A percentile compares a stretch with the other conserved stretches of the same genome.
Conservation (phyloP, 306 rosid genomes). For the Cucumis hystrix region DNA sequence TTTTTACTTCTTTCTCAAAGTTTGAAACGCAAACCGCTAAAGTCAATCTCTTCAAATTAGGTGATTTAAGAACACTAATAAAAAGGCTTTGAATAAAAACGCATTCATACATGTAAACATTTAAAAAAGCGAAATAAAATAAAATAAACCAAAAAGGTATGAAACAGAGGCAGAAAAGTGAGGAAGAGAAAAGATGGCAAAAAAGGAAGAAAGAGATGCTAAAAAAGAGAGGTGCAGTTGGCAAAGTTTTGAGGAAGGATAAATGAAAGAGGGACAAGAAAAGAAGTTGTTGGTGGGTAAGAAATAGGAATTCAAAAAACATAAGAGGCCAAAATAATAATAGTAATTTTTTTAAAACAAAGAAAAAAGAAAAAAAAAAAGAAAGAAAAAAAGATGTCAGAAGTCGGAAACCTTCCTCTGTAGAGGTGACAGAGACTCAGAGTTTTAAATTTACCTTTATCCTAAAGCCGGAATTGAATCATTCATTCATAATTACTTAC, state of each 20-base stretch:
- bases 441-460: constrained; percentile 43
- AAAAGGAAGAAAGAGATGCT: background rate
- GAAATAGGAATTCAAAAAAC: background rate
- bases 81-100: background rate
- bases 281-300: background rate
- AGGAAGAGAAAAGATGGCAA: too few relatives aligned
- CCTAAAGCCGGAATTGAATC: constrained; percentile 52
- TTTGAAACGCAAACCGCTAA: background rate
- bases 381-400: constrained; percentile 2
- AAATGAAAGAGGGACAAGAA: background rate
- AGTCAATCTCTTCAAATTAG: background rate
- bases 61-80: background rate
- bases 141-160: background rate
- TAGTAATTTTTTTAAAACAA: too few relatives aligned
- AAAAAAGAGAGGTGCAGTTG: constrained; percentile 2
- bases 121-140: background rate
- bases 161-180: background rate
- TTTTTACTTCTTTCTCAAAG: too few relatives aligned
- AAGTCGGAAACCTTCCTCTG: constrained; percentile 7
- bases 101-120: background rate
- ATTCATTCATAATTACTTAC: constrained; percentile 75
- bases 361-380: constrained; percentile 16
- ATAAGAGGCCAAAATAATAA: background rate
- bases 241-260: background rate
- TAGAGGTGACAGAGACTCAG: constrained; percentile 15